phyloP scores from a whole-genome alignment of 164 flowering plant genomes.

The Tetrastigma voinierianum region DNA sequence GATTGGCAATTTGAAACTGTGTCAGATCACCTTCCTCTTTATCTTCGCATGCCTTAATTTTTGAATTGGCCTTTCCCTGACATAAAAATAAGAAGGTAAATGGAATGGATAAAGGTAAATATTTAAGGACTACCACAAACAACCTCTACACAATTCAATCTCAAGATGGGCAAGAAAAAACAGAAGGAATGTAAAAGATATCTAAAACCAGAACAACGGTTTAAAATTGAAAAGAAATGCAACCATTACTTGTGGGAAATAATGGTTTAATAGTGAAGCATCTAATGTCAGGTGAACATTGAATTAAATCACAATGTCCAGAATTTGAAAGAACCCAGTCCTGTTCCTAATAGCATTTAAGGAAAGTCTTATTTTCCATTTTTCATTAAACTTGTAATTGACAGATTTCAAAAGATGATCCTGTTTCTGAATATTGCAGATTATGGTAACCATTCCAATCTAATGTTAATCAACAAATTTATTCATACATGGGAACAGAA shows the following conservation, averaged over 20 bases:
- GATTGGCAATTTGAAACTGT: slow-evolving; percentile 26
- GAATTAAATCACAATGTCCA: neutral
- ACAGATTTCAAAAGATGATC: neutral
- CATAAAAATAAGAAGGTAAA: neutral
- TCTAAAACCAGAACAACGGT: neutral
- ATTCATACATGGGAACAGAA: too few relatives aligned
- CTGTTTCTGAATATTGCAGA: neutral
- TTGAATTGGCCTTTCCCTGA: slow-evolving; percentile 30
- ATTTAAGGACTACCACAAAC: neutral
- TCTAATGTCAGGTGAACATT: neutral
- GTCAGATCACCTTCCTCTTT: slow-evolving; percentile 31
- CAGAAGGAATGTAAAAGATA: neutral
- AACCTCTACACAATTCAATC: neutral
- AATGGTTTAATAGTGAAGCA: neutral
- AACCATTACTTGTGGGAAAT: neutral
- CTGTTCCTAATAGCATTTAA: neutral
- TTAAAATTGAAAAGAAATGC: neutral
- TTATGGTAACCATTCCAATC: neutral
- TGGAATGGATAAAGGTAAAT: neutral
- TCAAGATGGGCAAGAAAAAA: neutral
- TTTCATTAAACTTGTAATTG: neutral
- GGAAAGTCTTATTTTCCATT: neutral
- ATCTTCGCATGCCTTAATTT: slow-evolving; percentile 26
- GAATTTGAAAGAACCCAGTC: neutral
- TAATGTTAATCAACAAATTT: too few relatives aligned